Evolutionary conservation across 2,329 filamentous ascomycete genomes (phyloP).

Genomic region (Colletotrichum chlorophyti): DNA sequence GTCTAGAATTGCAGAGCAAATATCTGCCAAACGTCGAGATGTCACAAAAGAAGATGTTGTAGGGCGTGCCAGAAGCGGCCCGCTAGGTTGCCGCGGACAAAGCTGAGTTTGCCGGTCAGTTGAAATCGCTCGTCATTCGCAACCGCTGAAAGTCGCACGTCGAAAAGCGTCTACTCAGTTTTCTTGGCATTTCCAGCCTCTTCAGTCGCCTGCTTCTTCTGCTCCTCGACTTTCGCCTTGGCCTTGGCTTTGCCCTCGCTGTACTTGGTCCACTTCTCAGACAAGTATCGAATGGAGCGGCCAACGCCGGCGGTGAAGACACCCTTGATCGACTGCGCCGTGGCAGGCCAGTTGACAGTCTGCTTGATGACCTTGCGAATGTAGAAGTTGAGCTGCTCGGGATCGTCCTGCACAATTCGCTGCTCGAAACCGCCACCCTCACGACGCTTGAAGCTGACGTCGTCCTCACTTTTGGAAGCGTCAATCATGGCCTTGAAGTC

Average conservation of each 20-base stretch:
- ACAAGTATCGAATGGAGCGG: conserved; percentile 76
- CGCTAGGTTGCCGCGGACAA: no score
- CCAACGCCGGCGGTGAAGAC: conserved; percentile 77
- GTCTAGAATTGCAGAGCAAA: background rate
- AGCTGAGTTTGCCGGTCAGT: background rate
- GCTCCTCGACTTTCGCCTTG: conserved; percentile 34
- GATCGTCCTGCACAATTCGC: conserved; percentile 76
- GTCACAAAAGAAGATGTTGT: background rate
- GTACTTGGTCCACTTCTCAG: conserved; percentile 80
- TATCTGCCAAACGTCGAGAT: conserved; percentile 9
- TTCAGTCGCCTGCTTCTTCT: conserved; percentile 27
- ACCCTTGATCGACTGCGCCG: conserved; percentile 85
- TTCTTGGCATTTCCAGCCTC: conserved; percentile 3
- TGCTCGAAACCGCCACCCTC: conserved; percentile 87
- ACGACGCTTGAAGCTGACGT: conserved; percentile 70
- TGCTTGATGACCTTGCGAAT: conserved; percentile 81
- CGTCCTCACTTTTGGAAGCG: conserved; percentile 73
- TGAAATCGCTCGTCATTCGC: background rate
- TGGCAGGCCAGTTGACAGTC: conserved; percentile 92
- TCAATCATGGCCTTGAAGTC: conserved; percentile 89
- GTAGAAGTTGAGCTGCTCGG: conserved; percentile 70
- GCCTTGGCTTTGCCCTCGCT: conserved; percentile 48
- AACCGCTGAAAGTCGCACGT: background rate
- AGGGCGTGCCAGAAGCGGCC: background rate
- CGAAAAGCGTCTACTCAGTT: background rate